A percentile compares a stretch with the other conserved stretches of the same genome.
phyloP scores from a whole-genome alignment of 2,329 filamentous ascomycete species.

The Monosporascus sp. region DNA sequence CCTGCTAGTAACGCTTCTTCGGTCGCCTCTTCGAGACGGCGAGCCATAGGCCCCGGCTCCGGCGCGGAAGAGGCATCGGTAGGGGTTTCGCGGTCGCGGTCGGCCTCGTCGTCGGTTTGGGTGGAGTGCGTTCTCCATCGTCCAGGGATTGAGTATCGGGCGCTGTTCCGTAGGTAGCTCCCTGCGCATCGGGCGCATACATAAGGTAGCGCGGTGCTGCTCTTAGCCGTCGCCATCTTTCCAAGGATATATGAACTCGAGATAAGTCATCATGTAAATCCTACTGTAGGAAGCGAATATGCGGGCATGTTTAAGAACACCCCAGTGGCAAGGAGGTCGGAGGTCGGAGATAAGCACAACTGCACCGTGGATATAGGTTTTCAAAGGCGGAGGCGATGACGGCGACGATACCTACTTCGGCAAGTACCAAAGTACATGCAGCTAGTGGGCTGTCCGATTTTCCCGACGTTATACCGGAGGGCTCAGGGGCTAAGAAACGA shows the following conservation, averaged over 20 bases:
- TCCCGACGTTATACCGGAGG: too few species aligned
- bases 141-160: background rate
- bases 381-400: too few species aligned
- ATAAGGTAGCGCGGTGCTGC: conserved; percentile 5
- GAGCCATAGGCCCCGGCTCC: conserved; percentile 45
- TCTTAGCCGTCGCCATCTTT: conserved; percentile 17
- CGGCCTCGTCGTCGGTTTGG: conserved; percentile 3
- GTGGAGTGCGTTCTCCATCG: conserved; percentile 9
- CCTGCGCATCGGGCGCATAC: conserved; percentile 18
- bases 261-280: too few species aligned
- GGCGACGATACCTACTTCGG: too few species aligned
- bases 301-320: background rate
- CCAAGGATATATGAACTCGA: too few species aligned
- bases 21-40: conserved; percentile 56
- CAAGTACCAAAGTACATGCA: too few species aligned
- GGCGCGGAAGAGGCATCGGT: conserved; percentile 1
- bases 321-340: background rate
- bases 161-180: background rate
- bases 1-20: conserved; percentile 57
- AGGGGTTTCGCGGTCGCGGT: conserved; percentile 1
- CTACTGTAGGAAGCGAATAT: too few species aligned
- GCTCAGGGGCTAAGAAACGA: too few species aligned
- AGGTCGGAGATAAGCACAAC: background rate
- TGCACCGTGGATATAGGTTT: too few species aligned
- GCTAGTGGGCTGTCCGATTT: too few species aligned